These are phyloP conservation scores for Pelomyxa schiedti DNA, from an alignment of 78 protist species.

Conservation along the genomic window DNA sequence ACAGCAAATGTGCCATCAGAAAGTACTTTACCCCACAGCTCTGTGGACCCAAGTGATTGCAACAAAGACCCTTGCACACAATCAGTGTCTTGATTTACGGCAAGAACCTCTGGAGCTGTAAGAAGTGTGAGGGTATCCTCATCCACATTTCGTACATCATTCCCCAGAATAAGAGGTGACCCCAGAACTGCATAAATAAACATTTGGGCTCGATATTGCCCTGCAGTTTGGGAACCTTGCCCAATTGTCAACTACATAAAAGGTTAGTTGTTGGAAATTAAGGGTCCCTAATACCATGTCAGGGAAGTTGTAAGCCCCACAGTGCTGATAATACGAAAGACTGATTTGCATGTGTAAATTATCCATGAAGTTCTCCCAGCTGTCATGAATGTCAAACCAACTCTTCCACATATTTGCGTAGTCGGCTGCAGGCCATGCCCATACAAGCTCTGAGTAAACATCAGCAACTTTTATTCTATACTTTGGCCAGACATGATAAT, in stretches of 20 bases:
- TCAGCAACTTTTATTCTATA: neutral
- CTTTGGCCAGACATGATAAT: neutral
- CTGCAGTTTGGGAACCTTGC: neutral
- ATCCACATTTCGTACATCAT: neutral
- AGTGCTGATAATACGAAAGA: neutral
- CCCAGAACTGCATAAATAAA: neutral
- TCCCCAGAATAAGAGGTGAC: neutral
- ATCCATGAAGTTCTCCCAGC: neutral
- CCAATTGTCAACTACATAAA: neutral
- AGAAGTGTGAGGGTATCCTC: neutral
- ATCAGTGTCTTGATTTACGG: neutral
- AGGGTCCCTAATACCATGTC: no score
- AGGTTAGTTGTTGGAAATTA: no score
- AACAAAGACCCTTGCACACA: neutral
- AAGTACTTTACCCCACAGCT: neutral
- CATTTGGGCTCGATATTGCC: neutral
- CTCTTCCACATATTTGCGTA: neutral
- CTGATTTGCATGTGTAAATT: neutral
- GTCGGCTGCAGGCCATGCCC: neutral
- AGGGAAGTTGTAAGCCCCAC: neutral
- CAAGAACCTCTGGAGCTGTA: neutral
- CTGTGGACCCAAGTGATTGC: neutral
- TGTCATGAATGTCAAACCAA: neutral
- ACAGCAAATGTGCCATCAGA: neutral
- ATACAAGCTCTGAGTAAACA: neutral